Evolutionary conservation across 345 rosid genomes (phyloP).

Genomic region (Tarenaya hassleriana): DNA sequence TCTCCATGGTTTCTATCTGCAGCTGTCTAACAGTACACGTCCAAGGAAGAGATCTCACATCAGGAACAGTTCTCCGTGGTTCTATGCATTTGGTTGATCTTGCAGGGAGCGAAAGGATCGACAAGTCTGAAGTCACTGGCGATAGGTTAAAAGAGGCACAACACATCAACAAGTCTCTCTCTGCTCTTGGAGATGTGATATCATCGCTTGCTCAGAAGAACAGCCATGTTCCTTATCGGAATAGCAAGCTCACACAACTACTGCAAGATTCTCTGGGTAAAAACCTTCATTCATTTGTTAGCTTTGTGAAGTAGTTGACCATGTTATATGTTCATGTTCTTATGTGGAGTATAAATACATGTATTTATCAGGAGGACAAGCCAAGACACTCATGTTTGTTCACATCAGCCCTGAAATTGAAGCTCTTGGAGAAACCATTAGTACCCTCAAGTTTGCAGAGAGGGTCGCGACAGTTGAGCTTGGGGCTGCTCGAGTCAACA

Average conservation of each 20-base stretch:
- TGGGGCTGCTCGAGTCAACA: constrained; percentile 73
- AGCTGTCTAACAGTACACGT: constrained; percentile 79
- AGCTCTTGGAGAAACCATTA: constrained; percentile 68
- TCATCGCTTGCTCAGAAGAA: constrained; percentile 85
- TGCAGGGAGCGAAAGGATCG: constrained; percentile 95
- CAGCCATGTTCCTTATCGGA: constrained; percentile 82
- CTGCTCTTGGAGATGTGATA: constrained; percentile 91
- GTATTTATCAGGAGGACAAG: constrained; percentile 54
- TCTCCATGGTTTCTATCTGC: constrained; percentile 27
- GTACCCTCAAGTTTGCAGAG: constrained; percentile 89
- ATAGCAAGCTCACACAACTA: constrained; percentile 96
- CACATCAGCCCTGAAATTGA: constrained; percentile 79
- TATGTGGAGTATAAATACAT: background rate
- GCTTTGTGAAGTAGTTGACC: background rate
- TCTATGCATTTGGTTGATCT: constrained; percentile 91
- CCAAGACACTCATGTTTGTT: constrained; percentile 88
- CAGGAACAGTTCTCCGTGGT: constrained; percentile 58
- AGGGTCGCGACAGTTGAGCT: constrained; percentile 81
- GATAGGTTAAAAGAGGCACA: constrained; percentile 88
- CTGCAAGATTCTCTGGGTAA: constrained; percentile 84
- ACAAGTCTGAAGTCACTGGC: constrained; percentile 91
- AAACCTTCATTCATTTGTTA: background rate
- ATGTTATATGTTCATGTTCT: constrained; percentile 12
- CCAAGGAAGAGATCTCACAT: constrained; percentile 54
- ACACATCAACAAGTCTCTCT: constrained; percentile 85